These are phyloP conservation scores for Candida sithepensis DNA, from an alignment of 805 yeast genomes.

Conservation along the genomic window DNA sequence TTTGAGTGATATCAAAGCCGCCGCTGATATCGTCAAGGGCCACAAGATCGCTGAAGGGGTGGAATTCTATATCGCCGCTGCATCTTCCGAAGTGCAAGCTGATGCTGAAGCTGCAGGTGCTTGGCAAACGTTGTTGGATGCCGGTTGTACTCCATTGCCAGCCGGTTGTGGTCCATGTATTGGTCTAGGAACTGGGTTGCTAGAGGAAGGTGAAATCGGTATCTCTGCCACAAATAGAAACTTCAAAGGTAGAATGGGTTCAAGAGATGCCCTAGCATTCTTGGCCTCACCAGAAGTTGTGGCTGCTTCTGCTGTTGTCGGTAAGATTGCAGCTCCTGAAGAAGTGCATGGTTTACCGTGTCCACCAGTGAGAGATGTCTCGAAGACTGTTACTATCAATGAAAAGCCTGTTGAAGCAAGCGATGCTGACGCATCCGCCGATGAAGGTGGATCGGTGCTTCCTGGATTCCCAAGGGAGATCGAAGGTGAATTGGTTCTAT, in stretches of 20 bases:
- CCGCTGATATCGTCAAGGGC: slow-evolving; percentile 83
- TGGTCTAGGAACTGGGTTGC: slow-evolving; percentile 91
- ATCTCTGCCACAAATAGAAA: slow-evolving; percentile 98
- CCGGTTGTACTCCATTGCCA: slow-evolving; percentile 93
- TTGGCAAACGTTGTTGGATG: slow-evolving; percentile 84
- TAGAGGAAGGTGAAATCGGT: slow-evolving; percentile 96
- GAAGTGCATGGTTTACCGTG: slow-evolving; percentile 64
- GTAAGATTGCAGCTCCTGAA: slow-evolving; percentile 89
- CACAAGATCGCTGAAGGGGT: slow-evolving; percentile 84
- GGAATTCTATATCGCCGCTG: slow-evolving; percentile 96
- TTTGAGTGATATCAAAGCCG: slow-evolving; percentile 87
- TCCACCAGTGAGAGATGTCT: slow-evolving; percentile 46
- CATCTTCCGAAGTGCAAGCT: slow-evolving; percentile 86
- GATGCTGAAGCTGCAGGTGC: slow-evolving; percentile 92
- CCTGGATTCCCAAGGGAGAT: slow-evolving; percentile 89
- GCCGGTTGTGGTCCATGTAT: slow-evolving; percentile 99
- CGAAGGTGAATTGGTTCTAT: slow-evolving; percentile 86
- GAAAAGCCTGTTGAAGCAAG: slow-evolving; percentile 24
- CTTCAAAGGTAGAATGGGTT: slow-evolving; percentile 99
- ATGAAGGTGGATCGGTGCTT: slow-evolving; percentile 63
- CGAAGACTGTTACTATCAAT: slow-evolving; percentile 36
- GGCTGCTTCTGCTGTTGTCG: slow-evolving; percentile 96
- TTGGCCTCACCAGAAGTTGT: slow-evolving; percentile 97
- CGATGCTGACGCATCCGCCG: slow-evolving; percentile 23
- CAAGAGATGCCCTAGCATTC: slow-evolving; percentile 92